Evolutionary conservation across 108 stramenopile genomes (phyloP).

Genomic region (Cyclostephanos invisitatus): DNA sequence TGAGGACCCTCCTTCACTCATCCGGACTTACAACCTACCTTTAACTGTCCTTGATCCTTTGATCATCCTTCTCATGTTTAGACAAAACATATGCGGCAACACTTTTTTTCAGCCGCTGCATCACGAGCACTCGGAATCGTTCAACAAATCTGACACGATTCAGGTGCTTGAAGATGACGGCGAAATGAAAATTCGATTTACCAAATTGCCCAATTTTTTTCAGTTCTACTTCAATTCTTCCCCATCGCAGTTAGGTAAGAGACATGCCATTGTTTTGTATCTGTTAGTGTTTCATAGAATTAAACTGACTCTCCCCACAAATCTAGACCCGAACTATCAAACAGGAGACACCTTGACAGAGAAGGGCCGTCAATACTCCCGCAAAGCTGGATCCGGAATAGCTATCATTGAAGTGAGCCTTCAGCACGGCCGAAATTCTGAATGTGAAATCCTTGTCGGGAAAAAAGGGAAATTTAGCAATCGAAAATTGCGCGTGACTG

Average conservation of each 20-base stretch:
- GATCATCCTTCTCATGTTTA: constrained; percentile 66
- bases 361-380: constrained; percentile 61
- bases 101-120: constrained; percentile 74
- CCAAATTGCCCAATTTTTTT: constrained; percentile 28
- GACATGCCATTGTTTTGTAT: not conserved
- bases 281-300: not conserved
- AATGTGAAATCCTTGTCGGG: constrained; percentile 17
- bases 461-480: not conserved
- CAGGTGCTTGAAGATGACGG: constrained; percentile 11
- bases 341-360: constrained; percentile 65
- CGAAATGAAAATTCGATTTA: constrained; percentile 21
- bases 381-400: constrained; percentile 64
- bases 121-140: constrained; percentile 21
- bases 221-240: constrained; percentile 46
- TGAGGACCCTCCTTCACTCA: not conserved
- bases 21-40: constrained; percentile 61
- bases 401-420: constrained; percentile 64
- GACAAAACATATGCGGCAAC: constrained; percentile 72
- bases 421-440: constrained; percentile 28
- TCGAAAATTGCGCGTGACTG: constrained; percentile 5
- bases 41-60: constrained; percentile 58
- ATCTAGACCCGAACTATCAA: constrained; percentile 63
- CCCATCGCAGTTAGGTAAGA: constrained; percentile 20
- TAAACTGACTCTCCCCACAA: not conserved
- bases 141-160: constrained; percentile 11